Evolutionary conservation across 805 yeast species (phyloP).

Genomic region (Lachancea sp.): DNA sequence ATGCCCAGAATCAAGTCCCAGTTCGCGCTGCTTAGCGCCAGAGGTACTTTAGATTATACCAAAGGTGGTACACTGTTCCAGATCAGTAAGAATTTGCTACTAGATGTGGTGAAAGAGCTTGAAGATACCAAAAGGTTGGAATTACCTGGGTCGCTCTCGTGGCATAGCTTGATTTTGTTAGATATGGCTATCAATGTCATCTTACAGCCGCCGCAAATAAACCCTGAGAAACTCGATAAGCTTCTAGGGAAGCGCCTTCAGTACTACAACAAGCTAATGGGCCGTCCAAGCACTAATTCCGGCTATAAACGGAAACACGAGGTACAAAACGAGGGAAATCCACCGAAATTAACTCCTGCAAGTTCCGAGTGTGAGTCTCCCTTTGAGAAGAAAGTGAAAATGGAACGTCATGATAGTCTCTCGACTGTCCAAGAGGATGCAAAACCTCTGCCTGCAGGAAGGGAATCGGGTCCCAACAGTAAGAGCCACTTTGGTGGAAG

Average conservation of each 20-base stretch:
- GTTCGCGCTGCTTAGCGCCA: constrained; percentile 57
- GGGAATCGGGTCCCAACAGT: neutral
- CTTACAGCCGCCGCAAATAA: constrained; percentile 44
- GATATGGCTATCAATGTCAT: constrained; percentile 58
- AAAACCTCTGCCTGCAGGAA: neutral
- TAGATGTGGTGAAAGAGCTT: constrained; percentile 44
- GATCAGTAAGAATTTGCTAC: constrained; percentile 54
- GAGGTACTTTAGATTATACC: constrained; percentile 74
- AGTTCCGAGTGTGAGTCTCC: constrained; percentile 11
- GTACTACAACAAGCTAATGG: constrained; percentile 26
- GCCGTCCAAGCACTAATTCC: constrained; percentile 11
- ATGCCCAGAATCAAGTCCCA: constrained; percentile 57
- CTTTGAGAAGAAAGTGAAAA: constrained; percentile 13
- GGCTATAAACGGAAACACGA: constrained; percentile 3
- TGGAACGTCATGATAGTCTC: constrained; percentile 8
- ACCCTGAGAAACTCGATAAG: constrained; percentile 26
- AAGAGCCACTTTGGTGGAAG: neutral
- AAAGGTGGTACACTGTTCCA: constrained; percentile 76
- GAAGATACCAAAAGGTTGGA: constrained; percentile 46
- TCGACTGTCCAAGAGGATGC: neutral
- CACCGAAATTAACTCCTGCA: constrained; percentile 4
- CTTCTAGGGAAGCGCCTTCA: constrained; percentile 23
- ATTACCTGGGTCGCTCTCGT: constrained; percentile 56
- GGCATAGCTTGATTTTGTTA: constrained; percentile 47
- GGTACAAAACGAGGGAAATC: neutral